phyloP scores from a whole-genome alignment of 495 filamentous ascomycete genomes.

The Aspergillus bridgeri region DNA sequence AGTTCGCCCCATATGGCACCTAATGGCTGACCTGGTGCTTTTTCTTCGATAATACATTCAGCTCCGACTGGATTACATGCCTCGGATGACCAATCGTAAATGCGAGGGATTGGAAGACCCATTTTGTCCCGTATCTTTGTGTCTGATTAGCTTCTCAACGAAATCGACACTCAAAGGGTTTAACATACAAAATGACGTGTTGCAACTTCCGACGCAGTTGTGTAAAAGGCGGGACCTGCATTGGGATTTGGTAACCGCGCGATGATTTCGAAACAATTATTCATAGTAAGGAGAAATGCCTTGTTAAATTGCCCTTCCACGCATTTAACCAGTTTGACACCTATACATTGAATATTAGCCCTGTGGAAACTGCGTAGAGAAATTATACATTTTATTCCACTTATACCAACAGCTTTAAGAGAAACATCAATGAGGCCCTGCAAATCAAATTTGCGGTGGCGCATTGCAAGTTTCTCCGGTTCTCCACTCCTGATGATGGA shows the following conservation, averaged over 20 bases:
- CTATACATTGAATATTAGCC: background rate
- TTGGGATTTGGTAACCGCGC: background rate
- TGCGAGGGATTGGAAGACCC: background rate
- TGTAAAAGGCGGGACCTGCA: background rate
- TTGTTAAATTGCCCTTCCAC: slow-evolving; percentile 2
- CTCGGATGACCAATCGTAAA: background rate
- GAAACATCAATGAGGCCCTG: background rate
- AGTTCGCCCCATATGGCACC: background rate
- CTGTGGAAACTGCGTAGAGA: background rate
- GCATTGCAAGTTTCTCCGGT: background rate
- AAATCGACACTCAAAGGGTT: background rate
- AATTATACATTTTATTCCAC: background rate
- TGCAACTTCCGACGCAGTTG: background rate
- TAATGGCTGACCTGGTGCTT: background rate
- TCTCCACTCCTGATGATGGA: background rate
- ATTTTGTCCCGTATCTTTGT: background rate
- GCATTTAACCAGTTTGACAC: background rate
- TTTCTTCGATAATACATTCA: background rate
- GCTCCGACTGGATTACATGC: background rate
- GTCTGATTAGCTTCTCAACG: background rate
- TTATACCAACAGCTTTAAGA: background rate
- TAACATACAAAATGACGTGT: background rate
- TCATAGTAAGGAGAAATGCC: background rate
- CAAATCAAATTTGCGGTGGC: background rate
- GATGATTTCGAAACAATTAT: background rate